phyloP scores from a whole-genome alignment of 441 rosid species.

The Erodium trifolium region DNA sequence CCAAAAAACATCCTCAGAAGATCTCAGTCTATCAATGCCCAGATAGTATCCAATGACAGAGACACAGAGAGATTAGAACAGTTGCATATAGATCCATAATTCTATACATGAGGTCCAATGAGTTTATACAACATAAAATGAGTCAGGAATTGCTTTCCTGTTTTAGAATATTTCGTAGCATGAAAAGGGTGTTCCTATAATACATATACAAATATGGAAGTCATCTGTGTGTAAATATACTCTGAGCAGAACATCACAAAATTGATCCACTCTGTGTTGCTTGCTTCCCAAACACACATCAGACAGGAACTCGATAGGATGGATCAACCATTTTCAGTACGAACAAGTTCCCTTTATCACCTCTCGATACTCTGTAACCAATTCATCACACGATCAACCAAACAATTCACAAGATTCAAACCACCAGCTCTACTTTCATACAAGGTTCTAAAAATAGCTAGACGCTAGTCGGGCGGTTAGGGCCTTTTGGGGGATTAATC shows the following conservation, averaged over 20 bases:
- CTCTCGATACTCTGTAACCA: constrained; percentile 63
- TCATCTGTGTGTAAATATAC: not conserved
- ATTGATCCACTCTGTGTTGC: not conserved
- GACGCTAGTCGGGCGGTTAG: no score
- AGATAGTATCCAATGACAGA: no score
- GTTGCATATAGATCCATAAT: not conserved
- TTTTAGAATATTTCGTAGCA: not conserved
- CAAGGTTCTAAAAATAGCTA: no score
- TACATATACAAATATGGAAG: not conserved
- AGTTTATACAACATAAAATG: not conserved
- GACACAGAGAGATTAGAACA: not conserved
- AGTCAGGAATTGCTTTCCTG: not conserved
- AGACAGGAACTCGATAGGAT: constrained; percentile 50
- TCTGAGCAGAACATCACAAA: constrained; percentile 4
- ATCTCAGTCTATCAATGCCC: no score
- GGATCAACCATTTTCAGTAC: constrained; percentile 85
- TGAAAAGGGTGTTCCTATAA: not conserved
- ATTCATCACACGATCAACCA: not conserved
- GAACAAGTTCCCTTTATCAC: constrained; percentile 74
- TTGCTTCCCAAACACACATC: not conserved
- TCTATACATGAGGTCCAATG: not conserved
- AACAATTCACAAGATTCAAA: not conserved
- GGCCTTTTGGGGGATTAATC: no score
- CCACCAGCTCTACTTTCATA: no score
- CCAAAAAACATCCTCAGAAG: no score